Evolutionary conservation across 768 basidiomycete genomes (phyloP), one percentile per base, ranked within the genome.

Genomic region (Leccinum disarticulatum): DNA sequence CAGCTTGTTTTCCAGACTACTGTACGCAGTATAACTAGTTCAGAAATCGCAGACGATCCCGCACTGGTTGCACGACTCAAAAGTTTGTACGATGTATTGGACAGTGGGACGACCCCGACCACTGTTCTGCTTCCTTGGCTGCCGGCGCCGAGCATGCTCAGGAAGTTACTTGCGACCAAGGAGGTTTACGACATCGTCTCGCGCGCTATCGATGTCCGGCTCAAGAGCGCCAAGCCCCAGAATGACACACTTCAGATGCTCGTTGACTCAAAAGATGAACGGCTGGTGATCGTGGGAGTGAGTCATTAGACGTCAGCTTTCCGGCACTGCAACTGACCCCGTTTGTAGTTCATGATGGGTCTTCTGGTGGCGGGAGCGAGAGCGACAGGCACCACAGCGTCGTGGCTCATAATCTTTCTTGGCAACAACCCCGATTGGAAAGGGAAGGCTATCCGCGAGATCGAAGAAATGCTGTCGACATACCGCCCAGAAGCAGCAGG

Each of bases 321-420:
- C 55, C 54, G 58, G 58, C 31, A 54, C 64, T 55, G 55, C 63
- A 38, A 33, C 43, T 74, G 58, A 72, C 61, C 60, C 68, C 48
- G 25, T 65, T 50, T 67, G 46, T 65, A 90, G 88, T 91, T 92
- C 71, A 87, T 90, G 60, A 90, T 91, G 86, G 90, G 90, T 33
- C 75, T 91, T 15, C 77, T 92, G 57, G 87, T 90, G 57, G 90
- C 90, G 33, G 90, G 90, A n/a, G 86, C 89, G 46, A 81, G 90
- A 68, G 87, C 90, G 13, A 91, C 88, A 49, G 89, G 89, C 11
- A 87, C 87, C 10, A 87, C 88, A 79, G 89, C 88, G 41, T 88
- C 86, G 31, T 92, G 90, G 90, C 72, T 91, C 54, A 75, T 88
- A 59, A 87, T 85, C 33, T 92, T 83, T 72, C 80, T 92, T 43